Percentiles rank a stretch among this genome's conserved stretches.
Evolutionary conservation across 768 basidiomycete species (phyloP).

Genomic region (Austroboletus eburneus): DNA sequence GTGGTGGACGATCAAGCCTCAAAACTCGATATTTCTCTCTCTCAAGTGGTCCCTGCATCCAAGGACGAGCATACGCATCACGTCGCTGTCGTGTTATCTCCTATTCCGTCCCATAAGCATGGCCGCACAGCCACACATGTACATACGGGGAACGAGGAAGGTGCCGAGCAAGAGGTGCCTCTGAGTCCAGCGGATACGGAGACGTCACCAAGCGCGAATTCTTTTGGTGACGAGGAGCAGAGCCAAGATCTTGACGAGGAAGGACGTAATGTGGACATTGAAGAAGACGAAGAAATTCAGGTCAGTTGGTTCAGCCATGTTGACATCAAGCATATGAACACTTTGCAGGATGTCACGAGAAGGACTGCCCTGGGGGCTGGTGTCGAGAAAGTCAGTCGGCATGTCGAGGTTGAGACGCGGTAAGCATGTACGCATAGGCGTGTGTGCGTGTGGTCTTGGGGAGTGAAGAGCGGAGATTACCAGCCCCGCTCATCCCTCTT

Average conservation of each 20-base stretch:
- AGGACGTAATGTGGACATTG: conserved; percentile 17
- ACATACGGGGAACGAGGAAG: conserved; percentile 1
- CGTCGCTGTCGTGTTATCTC: conserved; percentile 19
- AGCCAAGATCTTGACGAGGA: conserved; percentile 10
- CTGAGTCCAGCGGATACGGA: conserved; percentile 11
- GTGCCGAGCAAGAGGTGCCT: neutral
- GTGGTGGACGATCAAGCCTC: neutral
- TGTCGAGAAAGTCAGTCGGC: conserved; percentile 35
- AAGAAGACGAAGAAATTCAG: conserved; percentile 17
- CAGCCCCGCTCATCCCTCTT: conserved; percentile 10
- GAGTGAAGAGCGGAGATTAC: conserved; percentile 6
- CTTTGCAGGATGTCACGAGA: conserved; percentile 21
- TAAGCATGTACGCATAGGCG: conserved; percentile 2
- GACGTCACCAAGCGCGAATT: conserved; percentile 4
- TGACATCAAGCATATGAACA: conserved; percentile 2
- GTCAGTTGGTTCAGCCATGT: conserved; percentile 7
- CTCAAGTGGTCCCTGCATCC: neutral
- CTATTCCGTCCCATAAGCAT: conserved; percentile 7
- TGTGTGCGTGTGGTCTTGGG: neutral
- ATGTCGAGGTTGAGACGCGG: conserved; percentile 21
- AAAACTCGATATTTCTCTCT: neutral
- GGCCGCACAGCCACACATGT: neutral
- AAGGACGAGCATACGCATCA: conserved; percentile 21
- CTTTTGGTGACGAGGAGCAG: conserved; percentile 12
- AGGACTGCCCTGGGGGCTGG: conserved; percentile 34